phyloP scores from a whole-genome alignment of 495 filamentous ascomycete genomes.

The Neurospora intermedia region DNA sequence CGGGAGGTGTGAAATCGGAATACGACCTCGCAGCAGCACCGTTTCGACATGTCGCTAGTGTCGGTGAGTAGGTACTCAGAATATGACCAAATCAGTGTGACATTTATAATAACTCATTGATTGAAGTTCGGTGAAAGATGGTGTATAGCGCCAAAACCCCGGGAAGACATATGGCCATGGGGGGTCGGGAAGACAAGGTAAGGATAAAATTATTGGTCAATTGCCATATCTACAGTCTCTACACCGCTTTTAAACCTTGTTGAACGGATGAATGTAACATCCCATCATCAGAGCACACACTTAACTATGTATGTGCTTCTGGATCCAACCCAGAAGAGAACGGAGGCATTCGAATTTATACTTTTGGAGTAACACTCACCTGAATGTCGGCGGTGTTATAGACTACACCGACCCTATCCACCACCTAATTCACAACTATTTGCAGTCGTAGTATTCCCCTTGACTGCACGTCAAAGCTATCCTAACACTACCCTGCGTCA shows the following conservation, averaged over 20 bases:
- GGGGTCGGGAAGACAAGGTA: background rate
- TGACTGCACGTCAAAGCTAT: background rate
- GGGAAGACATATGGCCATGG: background rate
- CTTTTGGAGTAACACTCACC: background rate
- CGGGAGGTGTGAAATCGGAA: background rate
- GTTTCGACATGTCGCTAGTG: background rate
- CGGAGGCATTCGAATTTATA: background rate
- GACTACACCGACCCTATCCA: background rate
- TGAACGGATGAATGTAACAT: background rate
- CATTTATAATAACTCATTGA: background rate
- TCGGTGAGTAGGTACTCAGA: background rate
- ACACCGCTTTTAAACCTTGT: background rate
- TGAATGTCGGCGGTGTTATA: background rate
- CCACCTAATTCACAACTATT: background rate
- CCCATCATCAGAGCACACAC: background rate
- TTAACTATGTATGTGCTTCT: background rate
- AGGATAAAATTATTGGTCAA: background rate
- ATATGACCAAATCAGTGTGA: background rate
- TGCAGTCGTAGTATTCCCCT: background rate
- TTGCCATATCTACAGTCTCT: background rate
- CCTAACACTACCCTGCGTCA: background rate
- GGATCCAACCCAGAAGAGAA: background rate
- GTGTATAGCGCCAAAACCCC: background rate
- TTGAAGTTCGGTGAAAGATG: background rate
- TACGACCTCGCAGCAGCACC: background rate